Evolutionary conservation across 164 flowering plant genomes (phyloP).

Genomic region (Liquidambar formosana): DNA sequence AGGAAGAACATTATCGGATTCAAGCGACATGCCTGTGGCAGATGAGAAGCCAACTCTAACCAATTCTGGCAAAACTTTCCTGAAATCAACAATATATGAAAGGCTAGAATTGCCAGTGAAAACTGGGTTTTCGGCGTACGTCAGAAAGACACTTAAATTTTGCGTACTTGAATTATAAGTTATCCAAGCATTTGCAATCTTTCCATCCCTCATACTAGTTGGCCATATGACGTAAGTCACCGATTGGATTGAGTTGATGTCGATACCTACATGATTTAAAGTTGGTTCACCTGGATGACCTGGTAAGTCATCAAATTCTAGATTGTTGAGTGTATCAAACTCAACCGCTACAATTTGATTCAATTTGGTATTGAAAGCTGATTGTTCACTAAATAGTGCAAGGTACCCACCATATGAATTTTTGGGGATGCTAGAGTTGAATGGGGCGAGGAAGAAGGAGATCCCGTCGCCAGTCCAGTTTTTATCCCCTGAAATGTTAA

Average conservation of each 20-base stretch:
- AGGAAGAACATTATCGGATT: slow-evolving; percentile 41
- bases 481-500: slow-evolving; percentile 9
- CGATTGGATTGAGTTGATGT: slow-evolving; percentile 48
- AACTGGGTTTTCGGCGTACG: slow-evolving; percentile 38
- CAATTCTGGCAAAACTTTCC: slow-evolving; percentile 38
- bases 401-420: slow-evolving; percentile 32
- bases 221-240: slow-evolving; percentile 37
- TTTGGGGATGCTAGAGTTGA: slow-evolving; percentile 14
- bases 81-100: slow-evolving; percentile 40
- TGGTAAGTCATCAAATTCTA: too few relatives aligned
- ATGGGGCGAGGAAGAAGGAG: slow-evolving; percentile 31
- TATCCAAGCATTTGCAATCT: slow-evolving; percentile 57
- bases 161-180: slow-evolving; percentile 39
- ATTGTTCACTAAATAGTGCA: slow-evolving; percentile 15
- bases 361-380: not conserved
- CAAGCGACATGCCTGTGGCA: slow-evolving; percentile 48
- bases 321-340: slow-evolving; percentile 53
- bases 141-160: slow-evolving; percentile 45
- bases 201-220: slow-evolving; percentile 42
- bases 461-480: slow-evolving; percentile 19
- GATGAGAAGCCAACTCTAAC: slow-evolving; percentile 67
- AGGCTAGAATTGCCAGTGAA: slow-evolving; percentile 32
- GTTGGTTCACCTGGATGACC: too few relatives aligned
- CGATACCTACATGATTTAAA: slow-evolving; percentile 49
- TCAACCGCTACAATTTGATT: slow-evolving; percentile 51